Base-by-base conservation (phyloP, 345 rosid species). In the Rubroshorea leprosula region DNA sequence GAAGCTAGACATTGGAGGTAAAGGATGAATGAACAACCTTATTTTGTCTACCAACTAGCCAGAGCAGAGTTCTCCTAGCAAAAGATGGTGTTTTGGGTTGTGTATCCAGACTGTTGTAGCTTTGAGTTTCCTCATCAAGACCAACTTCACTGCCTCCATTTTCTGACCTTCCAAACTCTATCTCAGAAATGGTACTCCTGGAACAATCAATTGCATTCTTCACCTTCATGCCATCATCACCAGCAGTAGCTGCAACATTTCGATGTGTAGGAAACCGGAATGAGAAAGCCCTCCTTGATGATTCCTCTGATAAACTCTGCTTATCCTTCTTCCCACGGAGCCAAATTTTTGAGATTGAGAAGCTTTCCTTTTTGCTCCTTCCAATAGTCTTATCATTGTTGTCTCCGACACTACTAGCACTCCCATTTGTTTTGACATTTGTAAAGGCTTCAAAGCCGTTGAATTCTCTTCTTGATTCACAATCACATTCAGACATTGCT, bases 321-420 rank as follows among this genome's bases (percentile, higher is more conserved):
- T 67, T n/a, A n/a, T n/a, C n/a, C n/a, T n/a, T 74, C 75, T 80
- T 83, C 6, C 92, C 94, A 51, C 81, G 70, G 5, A 83, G 78
- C 99, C 99, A 93, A 41, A 85, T 82, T 76, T 85, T 93, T 1
- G 99, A 93, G 54, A 87, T 74, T 6, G 97, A 89, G 55, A 87
- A 82, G 69, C 97, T 85, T 57, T 93, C 99, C 63, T 66, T 82
- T 49, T 59, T 76, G 64, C 64, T 71, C 58, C 63, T 62, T 13
- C 64, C 52, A 24, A 68, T 54, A 2, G 52, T 62, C 51, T 68
- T 73, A 31, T 63, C 76, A 3, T 77, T 78, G 50, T 25, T 18
- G n/a, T 45, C 55, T 23, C 54, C 66, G 18, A 50, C 49, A 5
- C n/a, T n/a, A n/a, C n/a, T n/a, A n/a, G n/a, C n/a, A n/a, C n/a